A percentile compares a stretch with the other conserved stretches of the same genome.
Evolutionary conservation across 2,329 filamentous ascomycete genomes (phyloP).

Genomic region (Colletotrichum nymphaeae): DNA sequence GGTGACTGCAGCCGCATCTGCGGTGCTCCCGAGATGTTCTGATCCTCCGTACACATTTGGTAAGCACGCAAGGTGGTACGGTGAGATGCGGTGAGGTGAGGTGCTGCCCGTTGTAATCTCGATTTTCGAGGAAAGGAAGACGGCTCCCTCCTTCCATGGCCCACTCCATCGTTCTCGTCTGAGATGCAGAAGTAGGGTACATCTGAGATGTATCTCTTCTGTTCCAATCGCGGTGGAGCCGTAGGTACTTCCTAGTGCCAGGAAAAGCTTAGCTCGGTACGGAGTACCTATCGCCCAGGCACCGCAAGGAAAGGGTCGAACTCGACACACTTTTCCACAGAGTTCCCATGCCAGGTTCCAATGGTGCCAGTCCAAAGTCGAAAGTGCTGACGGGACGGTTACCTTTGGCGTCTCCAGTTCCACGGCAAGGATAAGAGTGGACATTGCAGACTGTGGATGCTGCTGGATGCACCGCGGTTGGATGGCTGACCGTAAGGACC

Average conservation of each 20-base stretch:
- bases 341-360: neutral
- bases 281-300: neutral
- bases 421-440: slow-evolving; percentile 1
- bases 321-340: neutral
- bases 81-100: neutral
- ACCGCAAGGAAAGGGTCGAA: slow-evolving; percentile 4
- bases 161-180: neutral
- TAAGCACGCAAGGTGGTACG: neutral
- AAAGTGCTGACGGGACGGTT: neutral
- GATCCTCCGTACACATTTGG: too few relatives aligned
- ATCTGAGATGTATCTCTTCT: neutral
- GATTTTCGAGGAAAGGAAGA: neutral
- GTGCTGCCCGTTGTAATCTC: slow-evolving; percentile 6
- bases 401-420: neutral
- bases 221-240: slow-evolving; percentile 14
- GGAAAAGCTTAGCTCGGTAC: slow-evolving; percentile 27
- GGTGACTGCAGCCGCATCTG: neutral
- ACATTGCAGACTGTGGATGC: slow-evolving; percentile 4
- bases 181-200: neutral
- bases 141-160: neutral
- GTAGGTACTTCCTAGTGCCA: neutral
- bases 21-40: neutral
- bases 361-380: neutral
- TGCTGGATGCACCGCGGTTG: slow-evolving; percentile 5
- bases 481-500: slow-evolving; percentile 18